Evolutionary conservation across 2,329 filamentous ascomycete species (phyloP).

Genomic region (Botryotinia convoluta): DNA sequence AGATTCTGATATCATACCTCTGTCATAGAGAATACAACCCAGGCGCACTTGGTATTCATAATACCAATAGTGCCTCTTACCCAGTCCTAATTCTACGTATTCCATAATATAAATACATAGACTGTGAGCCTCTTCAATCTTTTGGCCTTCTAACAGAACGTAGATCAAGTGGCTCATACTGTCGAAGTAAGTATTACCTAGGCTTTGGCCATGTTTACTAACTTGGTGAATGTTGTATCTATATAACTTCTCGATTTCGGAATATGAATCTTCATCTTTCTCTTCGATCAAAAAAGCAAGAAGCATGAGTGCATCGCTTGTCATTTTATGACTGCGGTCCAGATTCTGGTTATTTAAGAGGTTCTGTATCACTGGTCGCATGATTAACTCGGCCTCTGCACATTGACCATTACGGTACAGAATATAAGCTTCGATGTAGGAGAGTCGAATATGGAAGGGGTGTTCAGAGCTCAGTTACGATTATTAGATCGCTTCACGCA

Average conservation of each 20-base stretch:
- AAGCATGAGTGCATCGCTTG: neutral
- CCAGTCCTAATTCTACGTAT: neutral
- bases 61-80: neutral
- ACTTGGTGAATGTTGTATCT: neutral
- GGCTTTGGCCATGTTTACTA: neutral
- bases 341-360: neutral
- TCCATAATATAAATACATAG: neutral
- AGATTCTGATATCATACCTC: neutral
- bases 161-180: fast-evolving
- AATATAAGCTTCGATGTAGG: neutral
- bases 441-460: neutral
- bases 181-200: fast-evolving
- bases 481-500: neutral
- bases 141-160: fast-evolving
- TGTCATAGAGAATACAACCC: fast-evolving
- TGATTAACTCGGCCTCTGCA: neutral
- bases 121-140: neutral
- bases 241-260: neutral
- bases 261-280: too few species aligned
- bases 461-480: neutral
- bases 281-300: fast-evolving
- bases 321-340: neutral
- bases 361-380: neutral
- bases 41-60: fast-evolving
- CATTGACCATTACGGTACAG: fast-evolving